Evolutionary conservation across 352 stramenopile genomes (phyloP).

Genomic region (Globisporangium yorkense): DNA sequence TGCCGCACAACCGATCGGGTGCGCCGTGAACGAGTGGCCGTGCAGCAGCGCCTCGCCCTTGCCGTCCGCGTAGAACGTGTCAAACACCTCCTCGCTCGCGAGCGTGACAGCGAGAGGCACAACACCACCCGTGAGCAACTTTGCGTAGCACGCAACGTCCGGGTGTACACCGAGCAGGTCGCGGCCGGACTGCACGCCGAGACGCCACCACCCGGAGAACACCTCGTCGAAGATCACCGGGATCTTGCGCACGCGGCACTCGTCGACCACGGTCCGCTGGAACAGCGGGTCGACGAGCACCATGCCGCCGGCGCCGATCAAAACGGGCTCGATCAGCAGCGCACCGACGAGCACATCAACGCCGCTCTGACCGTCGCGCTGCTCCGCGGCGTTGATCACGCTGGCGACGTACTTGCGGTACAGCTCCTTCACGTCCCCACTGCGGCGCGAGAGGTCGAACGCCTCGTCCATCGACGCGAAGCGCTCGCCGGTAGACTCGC

Average conservation of each 20-base stretch:
- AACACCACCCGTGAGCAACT: conserved; percentile 88
- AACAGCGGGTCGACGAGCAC: conserved; percentile 90
- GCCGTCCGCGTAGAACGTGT: conserved; percentile 84
- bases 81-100: conserved; percentile 84
- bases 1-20: conserved; percentile 87
- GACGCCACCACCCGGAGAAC: conserved; percentile 88
- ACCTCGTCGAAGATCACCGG: conserved; percentile 92
- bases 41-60: conserved; percentile 88
- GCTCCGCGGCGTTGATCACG: conserved; percentile 37
- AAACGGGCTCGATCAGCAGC: conserved; percentile 86
- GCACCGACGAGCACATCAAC: conserved; percentile 51
- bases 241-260: conserved; percentile 69
- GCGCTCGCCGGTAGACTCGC: conserved; percentile 20
- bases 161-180: conserved; percentile 84
- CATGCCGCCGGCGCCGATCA: conserved; percentile 88
- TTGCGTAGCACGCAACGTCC: conserved; percentile 90
- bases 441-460: conserved; percentile 40
- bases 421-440: conserved; percentile 27
- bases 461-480: conserved; percentile 42
- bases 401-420: conserved; percentile 66
- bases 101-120: conserved; percentile 86
- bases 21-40: conserved; percentile 91
- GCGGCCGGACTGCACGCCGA: conserved; percentile 80
- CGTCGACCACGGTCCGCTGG: conserved; percentile 83
- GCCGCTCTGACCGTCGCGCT: conserved; percentile 12